Evolutionary conservation across 805 yeast species (phyloP).

Genomic region (Starmera dryadoides): DNA sequence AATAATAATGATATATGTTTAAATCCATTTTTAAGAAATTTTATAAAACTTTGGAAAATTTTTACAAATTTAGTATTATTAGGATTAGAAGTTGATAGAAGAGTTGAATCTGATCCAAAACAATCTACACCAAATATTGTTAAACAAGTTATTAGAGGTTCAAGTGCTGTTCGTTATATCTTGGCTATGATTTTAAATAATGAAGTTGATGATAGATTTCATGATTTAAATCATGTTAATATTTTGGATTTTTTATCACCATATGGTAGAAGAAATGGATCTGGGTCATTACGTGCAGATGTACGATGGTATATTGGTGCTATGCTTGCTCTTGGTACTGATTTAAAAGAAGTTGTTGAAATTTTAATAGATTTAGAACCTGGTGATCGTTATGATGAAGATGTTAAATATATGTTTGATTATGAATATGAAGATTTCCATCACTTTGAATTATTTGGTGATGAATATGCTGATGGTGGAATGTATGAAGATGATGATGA

Average conservation of each 20-base stretch:
- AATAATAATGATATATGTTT: slow-evolving; percentile 31
- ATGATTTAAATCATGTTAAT: slow-evolving; percentile 55
- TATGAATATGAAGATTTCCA: slow-evolving; percentile 41
- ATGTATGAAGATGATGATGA: slow-evolving; percentile 29
- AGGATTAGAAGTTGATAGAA: slow-evolving; percentile 54
- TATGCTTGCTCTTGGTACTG: slow-evolving; percentile 40
- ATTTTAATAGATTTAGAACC: slow-evolving; percentile 47
- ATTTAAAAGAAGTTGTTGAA: slow-evolving; percentile 43
- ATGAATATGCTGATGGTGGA: slow-evolving; percentile 15
- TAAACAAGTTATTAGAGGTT: slow-evolving; percentile 48
- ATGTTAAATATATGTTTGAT: slow-evolving; percentile 53
- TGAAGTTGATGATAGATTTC: slow-evolving; percentile 31
- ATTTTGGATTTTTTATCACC: slow-evolving; percentile 59
- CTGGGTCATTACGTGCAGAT: slow-evolving; percentile 54
- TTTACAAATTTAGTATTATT: slow-evolving; percentile 51
- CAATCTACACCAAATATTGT: slow-evolving; percentile 36
- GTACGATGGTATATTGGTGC: slow-evolving; percentile 52
- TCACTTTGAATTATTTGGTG: slow-evolving; percentile 19
- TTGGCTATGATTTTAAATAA: slow-evolving; percentile 55
- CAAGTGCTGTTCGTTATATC: slow-evolving; percentile 55
- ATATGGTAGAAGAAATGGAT: slow-evolving; percentile 51
- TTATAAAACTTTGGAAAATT: slow-evolving; percentile 59
- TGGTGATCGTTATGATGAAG: slow-evolving; percentile 65
- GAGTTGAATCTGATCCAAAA: slow-evolving; percentile 31
- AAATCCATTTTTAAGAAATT: slow-evolving; percentile 56